Evolutionary conservation across 2,329 filamentous ascomycete species (phyloP).

Genomic region (Sarocladium kiliense): DNA sequence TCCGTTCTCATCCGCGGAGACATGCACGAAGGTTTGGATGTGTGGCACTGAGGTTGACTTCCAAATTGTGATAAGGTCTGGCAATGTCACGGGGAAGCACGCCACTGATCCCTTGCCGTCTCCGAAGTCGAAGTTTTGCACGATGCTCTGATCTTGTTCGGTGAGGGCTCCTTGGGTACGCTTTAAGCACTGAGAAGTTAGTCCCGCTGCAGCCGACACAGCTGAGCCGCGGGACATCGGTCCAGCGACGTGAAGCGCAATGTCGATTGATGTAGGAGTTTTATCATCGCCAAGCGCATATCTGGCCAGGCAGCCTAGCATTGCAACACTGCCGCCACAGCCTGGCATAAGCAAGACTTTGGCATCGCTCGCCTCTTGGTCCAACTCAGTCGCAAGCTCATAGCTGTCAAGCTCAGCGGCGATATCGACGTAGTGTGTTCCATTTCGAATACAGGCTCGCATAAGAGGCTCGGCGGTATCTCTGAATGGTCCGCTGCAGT

Average conservation of each 20-base stretch:
- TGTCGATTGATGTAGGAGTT: conserved; percentile 13
- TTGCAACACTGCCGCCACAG: conserved; percentile 17
- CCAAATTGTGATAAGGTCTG: conserved; percentile 18
- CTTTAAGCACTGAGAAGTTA: background rate
- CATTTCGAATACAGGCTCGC: conserved; percentile 14
- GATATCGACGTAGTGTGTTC: conserved; percentile 18
- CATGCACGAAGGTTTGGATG: conserved; percentile 15
- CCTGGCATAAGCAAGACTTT: conserved; percentile 17
- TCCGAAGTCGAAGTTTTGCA: conserved; percentile 15
- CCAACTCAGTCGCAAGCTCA: conserved; percentile 9
- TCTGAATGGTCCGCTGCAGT: conserved; percentile 17
- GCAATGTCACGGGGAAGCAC: conserved; percentile 16
- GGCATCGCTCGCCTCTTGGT: conserved; percentile 11
- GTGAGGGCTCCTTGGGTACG: conserved; percentile 1
- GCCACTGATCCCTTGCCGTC: conserved; percentile 14
- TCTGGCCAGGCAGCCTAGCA: conserved; percentile 15
- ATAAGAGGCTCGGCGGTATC: conserved; percentile 15
- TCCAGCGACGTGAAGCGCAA: conserved; percentile 15
- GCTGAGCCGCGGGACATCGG: conserved; percentile 16
- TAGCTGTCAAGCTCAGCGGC: conserved; percentile 18
- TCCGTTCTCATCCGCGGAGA: conserved; percentile 3
- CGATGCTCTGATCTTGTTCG: background rate
- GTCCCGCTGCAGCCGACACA: conserved; percentile 12
- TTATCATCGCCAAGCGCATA: conserved; percentile 5
- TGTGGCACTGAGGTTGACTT: conserved; percentile 13